Base-by-base conservation (phyloP, 306 rosid species). In the Begonia peltatifolia region DNA sequence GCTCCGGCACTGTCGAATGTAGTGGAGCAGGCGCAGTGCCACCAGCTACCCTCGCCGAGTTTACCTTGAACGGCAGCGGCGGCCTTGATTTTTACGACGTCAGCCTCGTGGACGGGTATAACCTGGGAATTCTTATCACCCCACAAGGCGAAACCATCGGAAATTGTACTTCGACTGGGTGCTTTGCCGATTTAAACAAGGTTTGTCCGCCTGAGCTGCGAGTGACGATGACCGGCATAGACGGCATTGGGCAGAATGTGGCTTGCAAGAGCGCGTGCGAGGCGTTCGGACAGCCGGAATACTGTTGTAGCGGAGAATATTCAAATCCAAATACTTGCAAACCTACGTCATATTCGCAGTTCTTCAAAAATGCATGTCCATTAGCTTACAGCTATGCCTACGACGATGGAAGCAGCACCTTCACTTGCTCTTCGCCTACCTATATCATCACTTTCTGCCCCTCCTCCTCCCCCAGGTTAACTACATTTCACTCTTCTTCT, bases 21-120 rank as follows among this genome's bases (percentile, higher is more conserved):
- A 79, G 75, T 56, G 99, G 95, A 1, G 76, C 78, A 12, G 81
- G 88, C 1, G 95, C 99, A 1, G 36, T 72, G 0, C 94, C 95
- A 0, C 99, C 95, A 1, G 95, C 99, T 0, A 90, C 99, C 0
- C 68, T 90, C 8, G 95, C 99, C 0, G 95, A 90, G 68, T 86
- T 90, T 79, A 90, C 95, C 0, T 87, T 90, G 8, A 94, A 94
- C 42, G 38, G 38, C 38, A 7, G 38, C 38, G 38, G 38, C 92
- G 0, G 94, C 82, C 2, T 69, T 92, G 99, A 90, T 66, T 90
- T 65, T 63, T 90, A 90, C 59, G 99, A 90, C 11, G 95, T 87
- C 3, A 87, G 95, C 79, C 74, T 87, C 7, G 95, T 87, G 6
- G 95, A 87, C 58, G 95, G 95, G 14, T 87, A 80, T 61, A 87